Conservation (phyloP, 2,329 filamentous ascomycete genomes). For the Fusarium sp. region DNA sequence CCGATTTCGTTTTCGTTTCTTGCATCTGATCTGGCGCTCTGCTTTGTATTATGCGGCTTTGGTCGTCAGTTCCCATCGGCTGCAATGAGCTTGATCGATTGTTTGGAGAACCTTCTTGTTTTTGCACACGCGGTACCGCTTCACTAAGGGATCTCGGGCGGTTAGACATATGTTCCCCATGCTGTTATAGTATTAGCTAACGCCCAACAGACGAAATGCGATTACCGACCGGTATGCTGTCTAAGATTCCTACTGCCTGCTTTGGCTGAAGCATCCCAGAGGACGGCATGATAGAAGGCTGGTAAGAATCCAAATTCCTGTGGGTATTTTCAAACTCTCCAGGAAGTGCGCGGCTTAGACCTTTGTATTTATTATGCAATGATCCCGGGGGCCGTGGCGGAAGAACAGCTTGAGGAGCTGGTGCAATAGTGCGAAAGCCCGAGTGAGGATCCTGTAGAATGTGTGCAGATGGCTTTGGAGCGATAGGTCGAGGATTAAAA, state of each 20-base stretch:
- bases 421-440: conserved; percentile 18
- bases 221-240: background rate
- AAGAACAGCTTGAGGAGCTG: background rate
- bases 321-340: background rate
- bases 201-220: too few species aligned
- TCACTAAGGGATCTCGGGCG: conserved; percentile 8
- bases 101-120: background rate
- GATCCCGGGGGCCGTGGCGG: background rate
- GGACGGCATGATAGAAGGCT: background rate
- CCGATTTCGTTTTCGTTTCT: background rate
- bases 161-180: background rate
- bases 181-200: background rate
- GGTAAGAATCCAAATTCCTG: background rate
- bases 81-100: conserved; percentile 5
- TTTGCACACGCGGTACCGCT: background rate
- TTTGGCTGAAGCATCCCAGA: background rate
- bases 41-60: background rate
- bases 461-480: conserved; percentile 42
- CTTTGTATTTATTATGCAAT: background rate
- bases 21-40: background rate
- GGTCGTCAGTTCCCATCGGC: background rate
- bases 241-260: background rate
- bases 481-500: conserved; percentile 46
- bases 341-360: background rate
- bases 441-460: background rate